A percentile compares a stretch with the other conserved stretches of the same genome.
These are phyloP conservation scores for Aspergillus pseudonomiae DNA, from an alignment of 2,329 filamentous ascomycete genomes.

Conservation along the genomic window DNA sequence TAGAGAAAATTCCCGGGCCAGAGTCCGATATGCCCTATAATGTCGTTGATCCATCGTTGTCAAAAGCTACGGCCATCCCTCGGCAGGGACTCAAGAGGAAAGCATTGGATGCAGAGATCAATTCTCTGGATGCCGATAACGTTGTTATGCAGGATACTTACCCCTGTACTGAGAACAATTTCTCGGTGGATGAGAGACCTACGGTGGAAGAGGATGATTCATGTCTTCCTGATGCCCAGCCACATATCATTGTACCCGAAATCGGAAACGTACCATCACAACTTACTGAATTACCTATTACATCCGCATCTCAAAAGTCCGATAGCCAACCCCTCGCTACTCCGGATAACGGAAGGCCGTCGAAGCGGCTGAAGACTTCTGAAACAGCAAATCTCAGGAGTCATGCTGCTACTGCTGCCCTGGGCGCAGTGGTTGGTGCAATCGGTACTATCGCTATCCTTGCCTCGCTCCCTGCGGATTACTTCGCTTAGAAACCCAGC, in stretches of 20 bases:
- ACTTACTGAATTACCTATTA: conserved; percentile 6
- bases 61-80: background rate
- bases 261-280: conserved; percentile 12
- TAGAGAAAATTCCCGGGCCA: background rate
- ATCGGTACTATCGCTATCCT: conserved; percentile 45
- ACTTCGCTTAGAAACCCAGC: conserved; percentile 37
- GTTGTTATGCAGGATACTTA: background rate
- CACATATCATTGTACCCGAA: conserved; percentile 15
- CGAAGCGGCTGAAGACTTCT: conserved; percentile 33
- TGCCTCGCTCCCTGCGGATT: conserved; percentile 47
- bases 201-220: conserved; percentile 10
- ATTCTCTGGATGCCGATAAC: background rate
- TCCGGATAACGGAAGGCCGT: conserved; percentile 23
- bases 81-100: background rate
- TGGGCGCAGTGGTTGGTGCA: conserved; percentile 46
- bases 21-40: background rate
- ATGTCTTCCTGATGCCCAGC: conserved; percentile 31
- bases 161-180: background rate
- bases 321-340: conserved; percentile 19
- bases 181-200: conserved; percentile 2
- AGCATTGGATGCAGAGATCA: background rate
- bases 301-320: conserved; percentile 10
- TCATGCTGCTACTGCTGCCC: conserved; percentile 43
- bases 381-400: conserved; percentile 30
- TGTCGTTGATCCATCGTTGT: background rate